phyloP scores from a whole-genome alignment of 208 protist species.

The Acanthamoeba culbertsoni region DNA sequence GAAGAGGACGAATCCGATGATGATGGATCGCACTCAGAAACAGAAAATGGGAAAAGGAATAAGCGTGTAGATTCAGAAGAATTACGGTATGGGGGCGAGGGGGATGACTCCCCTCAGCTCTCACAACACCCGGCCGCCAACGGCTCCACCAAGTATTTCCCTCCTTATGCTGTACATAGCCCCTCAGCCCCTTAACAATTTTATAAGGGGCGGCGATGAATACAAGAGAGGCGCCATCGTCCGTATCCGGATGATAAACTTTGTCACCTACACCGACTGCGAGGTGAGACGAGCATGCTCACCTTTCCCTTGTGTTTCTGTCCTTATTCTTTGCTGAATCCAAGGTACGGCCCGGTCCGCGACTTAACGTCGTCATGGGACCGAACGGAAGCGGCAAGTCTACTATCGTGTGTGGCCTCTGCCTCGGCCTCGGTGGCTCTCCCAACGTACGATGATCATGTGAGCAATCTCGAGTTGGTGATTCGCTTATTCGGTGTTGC shows the following conservation, averaged over 20 bases:
- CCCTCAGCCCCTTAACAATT: not conserved
- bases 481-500: not conserved
- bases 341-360: conserved; percentile 77
- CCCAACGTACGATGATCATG: conserved; percentile 43
- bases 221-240: conserved; percentile 65
- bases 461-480: not conserved
- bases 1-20: too few species aligned
- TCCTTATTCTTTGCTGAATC: not conserved
- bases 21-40: too few species aligned
- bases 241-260: conserved; percentile 75
- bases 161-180: not conserved
- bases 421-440: conserved; percentile 81
- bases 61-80: too few species aligned
- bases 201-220: not conserved
- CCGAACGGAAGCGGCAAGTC: conserved; percentile 86
- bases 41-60: too few species aligned
- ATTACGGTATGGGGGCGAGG: too few species aligned
- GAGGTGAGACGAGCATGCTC: not conserved
- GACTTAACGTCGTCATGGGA: conserved; percentile 86
- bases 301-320: not conserved
- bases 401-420: conserved; percentile 83
- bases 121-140: not conserved
- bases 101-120: too few species aligned
- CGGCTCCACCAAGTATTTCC: not conserved
- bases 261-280: conserved; percentile 83